Percentiles rank a stretch among this genome's conserved stretches.
Evolutionary conservation across 345 rosid genomes (phyloP).

Genomic region (Conringia planisiliqua): DNA sequence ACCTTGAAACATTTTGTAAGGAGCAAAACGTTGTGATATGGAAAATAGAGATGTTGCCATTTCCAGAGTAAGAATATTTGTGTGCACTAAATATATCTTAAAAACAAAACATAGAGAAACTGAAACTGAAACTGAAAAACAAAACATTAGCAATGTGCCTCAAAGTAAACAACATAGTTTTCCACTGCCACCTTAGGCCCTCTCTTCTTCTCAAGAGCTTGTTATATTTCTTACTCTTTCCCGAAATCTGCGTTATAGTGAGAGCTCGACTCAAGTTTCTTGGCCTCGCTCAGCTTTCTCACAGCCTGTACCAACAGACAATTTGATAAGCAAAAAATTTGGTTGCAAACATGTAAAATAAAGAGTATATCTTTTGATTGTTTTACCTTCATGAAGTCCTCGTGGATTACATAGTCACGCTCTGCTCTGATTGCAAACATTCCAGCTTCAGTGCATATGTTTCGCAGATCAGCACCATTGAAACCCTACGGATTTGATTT

Average conservation of each 20-base stretch:
- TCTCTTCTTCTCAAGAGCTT: background rate
- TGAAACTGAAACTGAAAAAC: background rate
- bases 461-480: conserved; percentile 94
- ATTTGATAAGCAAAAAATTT: background rate
- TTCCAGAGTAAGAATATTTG: background rate
- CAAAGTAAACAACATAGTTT: background rate
- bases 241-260: conserved; percentile 88
- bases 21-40: too few relatives aligned
- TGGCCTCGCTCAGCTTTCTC: conserved; percentile 83
- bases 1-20: too few relatives aligned
- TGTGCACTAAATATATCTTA: background rate
- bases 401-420: conserved; percentile 90
- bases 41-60: background rate
- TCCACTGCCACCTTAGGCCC: background rate
- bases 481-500: conserved; percentile 47
- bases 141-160: background rate
- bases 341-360: background rate
- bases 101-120: background rate
- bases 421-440: conserved; percentile 95
- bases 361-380: background rate
- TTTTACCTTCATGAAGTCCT: conserved; percentile 95
- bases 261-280: conserved; percentile 94
- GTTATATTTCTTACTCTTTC: conserved; percentile 47
- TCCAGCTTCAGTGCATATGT: conserved; percentile 96
- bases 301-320: conserved; percentile 62